A percentile compares a stretch with the other conserved stretches of the same genome.
Conservation (phyloP, 129 eudicot genomes). For the Ambrosia artemisiifolia region DNA sequence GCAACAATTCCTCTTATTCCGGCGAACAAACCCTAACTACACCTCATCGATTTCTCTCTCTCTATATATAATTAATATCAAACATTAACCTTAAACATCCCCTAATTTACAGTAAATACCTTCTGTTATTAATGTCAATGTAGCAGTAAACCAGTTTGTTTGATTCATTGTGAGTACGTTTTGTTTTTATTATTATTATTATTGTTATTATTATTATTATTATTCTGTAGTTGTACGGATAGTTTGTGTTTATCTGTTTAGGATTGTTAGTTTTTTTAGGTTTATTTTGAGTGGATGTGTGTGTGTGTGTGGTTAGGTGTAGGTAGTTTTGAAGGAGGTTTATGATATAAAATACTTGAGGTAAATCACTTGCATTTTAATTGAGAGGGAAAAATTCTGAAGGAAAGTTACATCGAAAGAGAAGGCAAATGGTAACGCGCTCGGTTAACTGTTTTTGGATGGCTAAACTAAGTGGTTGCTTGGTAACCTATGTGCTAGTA, state of each 20-base stretch:
- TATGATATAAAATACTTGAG: too few relatives aligned
- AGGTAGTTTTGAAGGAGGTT: too few relatives aligned
- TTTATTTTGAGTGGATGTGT: too few relatives aligned
- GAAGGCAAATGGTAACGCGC: too few relatives aligned
- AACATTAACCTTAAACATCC: conserved; percentile 8
- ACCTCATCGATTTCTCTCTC: conserved; percentile 8
- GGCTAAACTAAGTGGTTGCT: not conserved
- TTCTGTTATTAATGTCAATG: conserved; percentile 26
- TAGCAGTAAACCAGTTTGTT: conserved; percentile 15
- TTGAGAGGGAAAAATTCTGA: too few relatives aligned
- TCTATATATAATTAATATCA: not conserved
- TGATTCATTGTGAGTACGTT: conserved; percentile 20
- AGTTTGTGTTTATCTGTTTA: not conserved
- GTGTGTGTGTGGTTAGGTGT: too few relatives aligned
- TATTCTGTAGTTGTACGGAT: not conserved
- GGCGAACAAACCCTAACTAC: not conserved
- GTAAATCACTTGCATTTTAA: too few relatives aligned
- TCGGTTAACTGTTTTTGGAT: not conserved
- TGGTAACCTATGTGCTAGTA: not conserved
- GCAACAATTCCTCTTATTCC: not conserved
- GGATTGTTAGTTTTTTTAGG: not conserved
- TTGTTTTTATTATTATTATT: not conserved
- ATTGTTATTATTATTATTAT: not conserved
- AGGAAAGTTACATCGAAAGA: too few relatives aligned
- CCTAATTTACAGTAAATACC: conserved; percentile 5